These are phyloP conservation scores for Ehretia macrophylla DNA, from an alignment of 257 asterid species.

Conservation along the genomic window DNA sequence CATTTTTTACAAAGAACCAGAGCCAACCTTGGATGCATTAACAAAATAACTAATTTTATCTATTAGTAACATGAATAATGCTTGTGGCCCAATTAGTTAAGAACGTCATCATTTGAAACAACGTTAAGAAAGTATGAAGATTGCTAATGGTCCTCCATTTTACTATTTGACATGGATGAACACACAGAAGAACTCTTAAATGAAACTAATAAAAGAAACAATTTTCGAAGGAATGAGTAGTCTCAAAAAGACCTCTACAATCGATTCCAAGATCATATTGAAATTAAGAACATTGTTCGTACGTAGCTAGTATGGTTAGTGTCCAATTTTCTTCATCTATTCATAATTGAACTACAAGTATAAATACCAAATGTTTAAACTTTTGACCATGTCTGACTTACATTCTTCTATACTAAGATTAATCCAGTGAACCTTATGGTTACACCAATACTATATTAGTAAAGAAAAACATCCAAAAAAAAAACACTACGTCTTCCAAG, in stretches of 20 bases:
- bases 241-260: too few species aligned
- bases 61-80: too few species aligned
- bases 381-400: constrained; percentile 4
- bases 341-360: background rate
- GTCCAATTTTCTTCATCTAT: background rate
- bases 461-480: too few species aligned
- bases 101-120: constrained; percentile 23
- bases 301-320: background rate
- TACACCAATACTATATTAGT: constrained; percentile 7
- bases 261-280: background rate
- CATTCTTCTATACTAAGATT: constrained; percentile 15
- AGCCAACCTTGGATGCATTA: too few species aligned
- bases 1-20: too few species aligned
- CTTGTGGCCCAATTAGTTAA: too few species aligned
- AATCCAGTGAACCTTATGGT: constrained; percentile 15
- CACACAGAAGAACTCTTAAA: too few species aligned
- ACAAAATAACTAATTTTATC: too few species aligned
- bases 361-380: background rate
- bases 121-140: constrained; percentile 31
- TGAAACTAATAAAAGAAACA: too few species aligned
- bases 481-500: background rate
- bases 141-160: constrained; percentile 35
- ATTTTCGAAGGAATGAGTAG: too few species aligned
- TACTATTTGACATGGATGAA: background rate
- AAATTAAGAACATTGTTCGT: background rate